These are phyloP conservation scores for Pterulicium gracile DNA, from an alignment of 1,284 basidiomycete genomes.

Conservation along the genomic window DNA sequence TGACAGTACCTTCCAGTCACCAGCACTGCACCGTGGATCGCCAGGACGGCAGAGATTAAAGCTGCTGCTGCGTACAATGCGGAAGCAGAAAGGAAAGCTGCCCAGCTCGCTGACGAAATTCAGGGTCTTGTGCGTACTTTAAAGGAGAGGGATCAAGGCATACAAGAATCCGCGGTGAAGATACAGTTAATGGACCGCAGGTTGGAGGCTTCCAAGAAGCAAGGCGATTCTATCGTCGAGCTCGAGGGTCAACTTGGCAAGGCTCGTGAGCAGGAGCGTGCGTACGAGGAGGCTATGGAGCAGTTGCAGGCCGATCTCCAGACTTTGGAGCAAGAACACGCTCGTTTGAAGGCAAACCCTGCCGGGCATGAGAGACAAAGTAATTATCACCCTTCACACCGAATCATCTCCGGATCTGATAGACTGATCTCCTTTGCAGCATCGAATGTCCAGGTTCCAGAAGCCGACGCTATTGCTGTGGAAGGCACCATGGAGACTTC, in stretches of 20 bases:
- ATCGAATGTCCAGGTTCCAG: conserved; percentile 37
- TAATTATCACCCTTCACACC: conserved; percentile 23
- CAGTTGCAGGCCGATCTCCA: conserved; percentile 87
- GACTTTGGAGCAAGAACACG: conserved; percentile 77
- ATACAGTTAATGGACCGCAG: conserved; percentile 91
- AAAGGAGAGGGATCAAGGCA: conserved; percentile 77
- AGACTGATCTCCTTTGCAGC: conserved; percentile 19
- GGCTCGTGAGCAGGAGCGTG: conserved; percentile 76
- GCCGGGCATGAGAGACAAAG: conserved; percentile 58
- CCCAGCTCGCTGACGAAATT: conserved; percentile 81
- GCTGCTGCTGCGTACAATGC: conserved; percentile 76
- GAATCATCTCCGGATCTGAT: too few species aligned
- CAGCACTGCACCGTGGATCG: conserved; percentile 79
- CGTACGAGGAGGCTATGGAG: conserved; percentile 89
- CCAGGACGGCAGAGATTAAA: conserved; percentile 82
- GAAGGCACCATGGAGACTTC: conserved; percentile 79
- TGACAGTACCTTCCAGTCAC: conserved; percentile 38
- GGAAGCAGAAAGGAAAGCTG: conserved; percentile 83
- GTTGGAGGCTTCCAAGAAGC: conserved; percentile 83
- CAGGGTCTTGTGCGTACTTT: conserved; percentile 78
- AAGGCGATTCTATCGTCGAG: conserved; percentile 74
- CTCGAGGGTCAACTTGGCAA: conserved; percentile 77
- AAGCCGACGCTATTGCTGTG: conserved; percentile 51
- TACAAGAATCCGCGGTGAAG: conserved; percentile 87
- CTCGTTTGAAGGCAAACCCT: conserved; percentile 62